phyloP scores from a whole-genome alignment of 2,329 filamentous ascomycete species.

The Aspergillus hortae region DNA sequence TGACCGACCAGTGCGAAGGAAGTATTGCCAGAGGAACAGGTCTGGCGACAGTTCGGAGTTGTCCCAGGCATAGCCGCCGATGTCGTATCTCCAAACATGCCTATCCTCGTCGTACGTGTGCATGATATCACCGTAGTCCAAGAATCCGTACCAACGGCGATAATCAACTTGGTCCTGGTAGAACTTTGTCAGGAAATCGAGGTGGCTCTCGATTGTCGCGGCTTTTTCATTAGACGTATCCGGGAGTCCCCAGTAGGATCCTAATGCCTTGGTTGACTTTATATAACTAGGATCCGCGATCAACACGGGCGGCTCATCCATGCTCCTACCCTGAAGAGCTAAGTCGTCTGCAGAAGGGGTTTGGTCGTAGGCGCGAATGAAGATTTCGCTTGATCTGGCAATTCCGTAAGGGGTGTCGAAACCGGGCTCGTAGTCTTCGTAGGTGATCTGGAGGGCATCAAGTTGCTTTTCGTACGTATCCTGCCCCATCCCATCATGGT shows the following conservation, averaged over 20 bases:
- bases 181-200: constrained; percentile 56
- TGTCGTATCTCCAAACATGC: constrained; percentile 60
- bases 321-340: constrained; percentile 41
- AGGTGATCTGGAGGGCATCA: constrained; percentile 60
- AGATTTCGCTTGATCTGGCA: constrained; percentile 56
- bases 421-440: constrained; percentile 58
- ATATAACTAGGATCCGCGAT: constrained; percentile 49
- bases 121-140: constrained; percentile 61
- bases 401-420: constrained; percentile 58
- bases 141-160: constrained; percentile 61
- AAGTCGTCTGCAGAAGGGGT: constrained; percentile 52
- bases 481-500: constrained; percentile 56
- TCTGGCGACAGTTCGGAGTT: constrained; percentile 63
- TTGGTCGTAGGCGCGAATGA: constrained; percentile 49
- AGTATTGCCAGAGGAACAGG: constrained; percentile 61
- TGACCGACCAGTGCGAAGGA: constrained; percentile 56
- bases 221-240: constrained; percentile 26
- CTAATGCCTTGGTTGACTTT: constrained; percentile 51
- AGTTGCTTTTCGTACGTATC: constrained; percentile 57
- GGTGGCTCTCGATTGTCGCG: constrained; percentile 48
- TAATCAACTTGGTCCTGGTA: constrained; percentile 56
- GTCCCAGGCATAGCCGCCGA: constrained; percentile 64
- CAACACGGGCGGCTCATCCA: constrained; percentile 53
- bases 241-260: constrained; percentile 52
- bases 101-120: constrained; percentile 59